phyloP scores from a whole-genome alignment of 257 asterid species.

The Ligustrum vulgare region DNA sequence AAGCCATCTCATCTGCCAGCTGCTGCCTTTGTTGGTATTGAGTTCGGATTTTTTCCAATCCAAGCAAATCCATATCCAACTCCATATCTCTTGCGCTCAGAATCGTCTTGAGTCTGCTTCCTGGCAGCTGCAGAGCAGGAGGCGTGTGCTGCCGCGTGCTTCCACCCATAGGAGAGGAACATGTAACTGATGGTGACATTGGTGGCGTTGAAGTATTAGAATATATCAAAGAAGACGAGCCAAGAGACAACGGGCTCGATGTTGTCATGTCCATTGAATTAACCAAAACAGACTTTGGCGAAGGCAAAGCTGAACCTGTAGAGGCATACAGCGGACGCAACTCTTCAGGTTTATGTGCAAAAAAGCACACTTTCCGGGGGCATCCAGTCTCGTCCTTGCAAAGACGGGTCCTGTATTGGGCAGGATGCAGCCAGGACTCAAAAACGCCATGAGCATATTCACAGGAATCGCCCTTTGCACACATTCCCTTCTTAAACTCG shows the following conservation, averaged over 20 bases:
- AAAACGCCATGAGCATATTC: slow-evolving; percentile 94
- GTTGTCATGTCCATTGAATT: slow-evolving; percentile 45
- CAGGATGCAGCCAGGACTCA: slow-evolving; percentile 96
- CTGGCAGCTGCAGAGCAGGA: slow-evolving; percentile 69
- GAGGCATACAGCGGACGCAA: slow-evolving; percentile 75
- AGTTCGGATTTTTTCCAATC: slow-evolving; percentile 54
- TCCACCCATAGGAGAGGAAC: slow-evolving; percentile 67
- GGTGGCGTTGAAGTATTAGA: slow-evolving; percentile 58
- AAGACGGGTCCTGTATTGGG: slow-evolving; percentile 82
- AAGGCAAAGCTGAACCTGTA: slow-evolving; percentile 85
- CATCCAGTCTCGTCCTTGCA: slow-evolving; percentile 91
- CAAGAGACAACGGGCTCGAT: slow-evolving; percentile 54
- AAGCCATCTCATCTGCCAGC: slow-evolving; percentile 63
- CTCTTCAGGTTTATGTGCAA: slow-evolving; percentile 83
- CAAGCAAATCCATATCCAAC: slow-evolving; percentile 47
- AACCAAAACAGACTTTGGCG: slow-evolving; percentile 52
- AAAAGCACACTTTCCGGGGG: slow-evolving; percentile 78
- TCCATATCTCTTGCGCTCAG: slow-evolving; percentile 65
- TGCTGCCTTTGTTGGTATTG: slow-evolving; percentile 65
- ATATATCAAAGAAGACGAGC: slow-evolving; percentile 44
- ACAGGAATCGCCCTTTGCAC: slow-evolving; percentile 64
- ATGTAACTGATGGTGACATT: slow-evolving; percentile 48
- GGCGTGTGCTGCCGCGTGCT: slow-evolving; percentile 73
- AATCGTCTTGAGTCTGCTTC: slow-evolving; percentile 70
- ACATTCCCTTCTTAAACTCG: slow-evolving; percentile 83